Base-by-base conservation (phyloP, 129 eudicot species). In the Tagetes patula region DNA sequence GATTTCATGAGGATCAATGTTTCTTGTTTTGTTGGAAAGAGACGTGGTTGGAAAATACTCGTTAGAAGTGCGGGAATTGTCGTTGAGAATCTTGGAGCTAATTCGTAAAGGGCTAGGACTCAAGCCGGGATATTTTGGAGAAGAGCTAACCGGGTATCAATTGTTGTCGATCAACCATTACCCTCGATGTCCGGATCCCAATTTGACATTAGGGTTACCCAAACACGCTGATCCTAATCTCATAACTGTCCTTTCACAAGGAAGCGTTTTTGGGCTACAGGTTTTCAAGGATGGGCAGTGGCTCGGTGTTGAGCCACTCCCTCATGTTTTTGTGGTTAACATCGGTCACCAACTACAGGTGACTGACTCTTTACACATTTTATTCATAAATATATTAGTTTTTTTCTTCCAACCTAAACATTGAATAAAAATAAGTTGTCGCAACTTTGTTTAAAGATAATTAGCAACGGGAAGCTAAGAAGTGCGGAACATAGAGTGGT, bases 151-250 rank as follows among this genome's bases (percentile, higher is more conserved):
- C 10, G 63, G 65, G 49, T 67, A 13, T 39, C 87, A 85, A 31
- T 60, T 79, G 7, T 9, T 91, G 70, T 77, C 83, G 2, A 78
- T 84, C 4, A 91, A 91, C 65, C 85, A 91, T 61, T 85, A 91
- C 48, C 81, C 81, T 37, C 86, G 79, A n/a, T 91, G 97, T 69
- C 96, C 93, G 0, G 80, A 88, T 59, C 97, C 97, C 1, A 75
- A 80, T 70, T 56, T 85, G 75, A 78, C 96, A 3, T 37, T 91
- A 41, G 97, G 92, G 61, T 78, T 88, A 84, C 86, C 85, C 0
- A 78, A 64, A 46, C 96, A 91, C 27, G 75, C 78, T n/a, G 97
- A 91, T 77, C 87, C 90, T 2, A 82, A 86, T 46, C 82, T 88
- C 56, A 74, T 91, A 58, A 86, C 82, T 2, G 30, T 88, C 47